phyloP scores from a whole-genome alignment of 2,329 filamentous ascomycete species.

The Fusarium austroafricanum region DNA sequence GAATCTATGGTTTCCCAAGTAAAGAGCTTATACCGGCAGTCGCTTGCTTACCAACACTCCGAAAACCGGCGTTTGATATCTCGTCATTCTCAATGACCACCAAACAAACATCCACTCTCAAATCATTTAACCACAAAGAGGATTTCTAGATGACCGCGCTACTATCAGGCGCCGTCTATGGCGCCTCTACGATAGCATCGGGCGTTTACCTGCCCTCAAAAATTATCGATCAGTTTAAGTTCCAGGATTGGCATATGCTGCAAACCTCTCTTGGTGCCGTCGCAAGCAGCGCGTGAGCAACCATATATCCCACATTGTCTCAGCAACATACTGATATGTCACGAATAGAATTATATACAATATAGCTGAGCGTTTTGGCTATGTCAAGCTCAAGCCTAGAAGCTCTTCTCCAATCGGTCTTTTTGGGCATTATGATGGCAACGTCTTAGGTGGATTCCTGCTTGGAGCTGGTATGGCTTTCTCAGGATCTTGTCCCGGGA shows the following conservation, averaged over 20 bases:
- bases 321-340: no score
- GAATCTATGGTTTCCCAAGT: no score
- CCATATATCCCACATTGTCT: no score
- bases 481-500: constrained; percentile 74
- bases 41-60: no score
- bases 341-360: constrained; percentile 61
- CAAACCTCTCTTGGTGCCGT: constrained; percentile 72
- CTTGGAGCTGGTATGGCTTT: constrained; percentile 75
- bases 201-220: constrained; percentile 70
- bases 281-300: constrained; percentile 68
- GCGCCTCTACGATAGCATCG: constrained; percentile 68
- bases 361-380: constrained; percentile 57
- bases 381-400: constrained; percentile 60
- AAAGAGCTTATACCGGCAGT: no score
- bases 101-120: no score
- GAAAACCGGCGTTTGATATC: no score
- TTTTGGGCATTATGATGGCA: constrained; percentile 69
- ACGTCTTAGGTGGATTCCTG: constrained; percentile 71
- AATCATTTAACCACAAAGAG: no score
- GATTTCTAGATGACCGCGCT: constrained; percentile 53
- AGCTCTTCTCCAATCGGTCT: constrained; percentile 64
- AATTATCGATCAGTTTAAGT: constrained; percentile 69
- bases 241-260: constrained; percentile 74
- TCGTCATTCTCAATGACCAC: no score
- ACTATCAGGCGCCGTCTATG: constrained; percentile 68